phyloP scores from a whole-genome alignment of 169 alveolate species.

The Eimeria brunetti region DNA sequence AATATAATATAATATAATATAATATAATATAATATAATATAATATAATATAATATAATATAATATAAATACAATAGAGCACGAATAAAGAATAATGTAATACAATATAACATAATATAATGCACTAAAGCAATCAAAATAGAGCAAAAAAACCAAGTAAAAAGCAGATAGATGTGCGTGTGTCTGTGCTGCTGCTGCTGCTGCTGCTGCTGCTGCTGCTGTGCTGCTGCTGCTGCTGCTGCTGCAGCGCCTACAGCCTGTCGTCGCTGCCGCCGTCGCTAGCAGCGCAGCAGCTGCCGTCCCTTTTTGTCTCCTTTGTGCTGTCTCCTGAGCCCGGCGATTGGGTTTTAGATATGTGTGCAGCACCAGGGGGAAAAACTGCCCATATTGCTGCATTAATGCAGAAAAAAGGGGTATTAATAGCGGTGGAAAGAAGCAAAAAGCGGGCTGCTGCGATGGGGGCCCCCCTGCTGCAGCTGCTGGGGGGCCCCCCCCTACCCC shows the following conservation, averaged over 20 bases:
- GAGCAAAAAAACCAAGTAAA: too few relatives aligned
- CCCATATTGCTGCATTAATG: conserved; percentile 57
- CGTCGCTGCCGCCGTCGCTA: conserved; percentile 32
- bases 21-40: too few relatives aligned
- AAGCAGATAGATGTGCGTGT: too few relatives aligned
- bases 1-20: too few relatives aligned
- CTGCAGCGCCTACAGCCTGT: conserved; percentile 53
- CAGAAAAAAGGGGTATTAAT: conserved; percentile 5
- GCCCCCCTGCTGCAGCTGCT: neutral
- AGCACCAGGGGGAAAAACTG: conserved; percentile 93
- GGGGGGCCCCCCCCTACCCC: too few relatives aligned
- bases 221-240: neutral
- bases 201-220: neutral
- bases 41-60: too few relatives aligned
- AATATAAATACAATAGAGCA: too few relatives aligned
- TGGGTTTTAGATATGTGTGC: conserved; percentile 93
- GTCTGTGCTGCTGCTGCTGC: neutral
- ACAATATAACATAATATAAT: too few relatives aligned
- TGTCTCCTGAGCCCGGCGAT: conserved; percentile 74
- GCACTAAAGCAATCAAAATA: too few relatives aligned
- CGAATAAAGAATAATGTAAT: too few relatives aligned
- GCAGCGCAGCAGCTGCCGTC: conserved; percentile 78
- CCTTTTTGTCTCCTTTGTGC: conserved; percentile 1
- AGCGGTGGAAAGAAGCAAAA: conserved; percentile 57
- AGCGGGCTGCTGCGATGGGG: conserved; percentile 9